Conservation (phyloP, 768 basidiomycete species). For the Favolaschia claudopus region DNA sequence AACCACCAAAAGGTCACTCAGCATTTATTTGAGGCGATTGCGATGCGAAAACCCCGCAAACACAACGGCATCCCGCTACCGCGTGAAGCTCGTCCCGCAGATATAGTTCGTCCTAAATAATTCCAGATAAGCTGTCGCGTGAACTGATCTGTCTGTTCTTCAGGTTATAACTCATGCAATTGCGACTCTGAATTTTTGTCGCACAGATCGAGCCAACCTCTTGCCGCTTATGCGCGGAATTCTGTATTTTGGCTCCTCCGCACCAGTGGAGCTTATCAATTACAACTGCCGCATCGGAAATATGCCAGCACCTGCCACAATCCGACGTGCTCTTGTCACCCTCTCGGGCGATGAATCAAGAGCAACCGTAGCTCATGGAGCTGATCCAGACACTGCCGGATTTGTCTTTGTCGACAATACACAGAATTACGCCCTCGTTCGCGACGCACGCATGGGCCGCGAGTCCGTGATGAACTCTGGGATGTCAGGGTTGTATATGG, state of each 20-base stretch:
- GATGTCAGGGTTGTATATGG: slow-evolving; percentile 25
- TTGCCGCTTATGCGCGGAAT: slow-evolving; percentile 27
- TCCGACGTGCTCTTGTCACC: slow-evolving; percentile 10
- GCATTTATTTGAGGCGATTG: no score
- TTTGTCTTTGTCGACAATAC: slow-evolving; percentile 37
- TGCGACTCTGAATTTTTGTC: slow-evolving; percentile 11
- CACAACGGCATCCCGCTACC: no score
- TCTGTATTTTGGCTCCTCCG: slow-evolving; percentile 28
- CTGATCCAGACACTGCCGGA: slow-evolving; percentile 24
- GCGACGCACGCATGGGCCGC: slow-evolving; percentile 37
- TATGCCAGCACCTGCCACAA: slow-evolving; percentile 31
- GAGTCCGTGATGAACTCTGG: slow-evolving; percentile 37
- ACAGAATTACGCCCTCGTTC: slow-evolving; percentile 35
- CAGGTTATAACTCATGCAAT: slow-evolving; percentile 20
- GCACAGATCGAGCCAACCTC: slow-evolving; percentile 22
- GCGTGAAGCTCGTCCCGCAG: no score
- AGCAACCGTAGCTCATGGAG: slow-evolving; percentile 12
- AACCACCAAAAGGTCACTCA: no score
- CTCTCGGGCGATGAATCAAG: slow-evolving; percentile 32
- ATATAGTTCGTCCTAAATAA: no score
- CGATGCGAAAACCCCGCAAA: no score
- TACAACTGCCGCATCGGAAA: slow-evolving; percentile 24
- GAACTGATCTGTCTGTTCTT: no score
- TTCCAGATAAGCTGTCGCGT: no score
- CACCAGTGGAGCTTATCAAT: slow-evolving; percentile 18